A percentile compares a stretch with the other conserved stretches of the same genome.
phyloP scores from a whole-genome alignment of 306 rosid species.

The Hylodesmum podocarpum region DNA sequence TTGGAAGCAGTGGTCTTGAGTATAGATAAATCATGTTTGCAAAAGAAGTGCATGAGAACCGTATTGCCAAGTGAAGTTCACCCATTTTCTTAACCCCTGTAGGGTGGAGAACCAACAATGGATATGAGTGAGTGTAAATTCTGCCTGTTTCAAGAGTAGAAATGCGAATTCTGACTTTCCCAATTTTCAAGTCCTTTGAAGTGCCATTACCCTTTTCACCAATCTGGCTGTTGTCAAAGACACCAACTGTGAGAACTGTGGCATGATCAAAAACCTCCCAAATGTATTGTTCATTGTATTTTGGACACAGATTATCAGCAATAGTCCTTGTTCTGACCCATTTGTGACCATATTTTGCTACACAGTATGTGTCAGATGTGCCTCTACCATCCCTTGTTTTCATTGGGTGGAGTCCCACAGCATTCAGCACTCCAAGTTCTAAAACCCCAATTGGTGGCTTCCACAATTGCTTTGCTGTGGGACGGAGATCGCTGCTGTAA shows the following conservation, averaged over 20 bases:
- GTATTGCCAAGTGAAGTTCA: slow-evolving; percentile 45
- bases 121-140: slow-evolving; percentile 49
- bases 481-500: slow-evolving; percentile 55
- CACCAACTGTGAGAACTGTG: slow-evolving; percentile 50
- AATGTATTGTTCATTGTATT: slow-evolving; percentile 52
- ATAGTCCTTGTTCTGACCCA: slow-evolving; percentile 55
- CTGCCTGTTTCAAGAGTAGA: slow-evolving; percentile 48
- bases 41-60: slow-evolving; percentile 47
- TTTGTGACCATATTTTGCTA: slow-evolving; percentile 52
- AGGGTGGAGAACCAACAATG: slow-evolving; percentile 46
- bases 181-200: slow-evolving; percentile 43
- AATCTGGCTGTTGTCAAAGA: slow-evolving; percentile 48
- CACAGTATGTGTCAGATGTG: slow-evolving; percentile 51
- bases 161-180: slow-evolving; percentile 52
- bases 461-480: slow-evolving; percentile 53
- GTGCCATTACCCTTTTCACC: slow-evolving; percentile 27
- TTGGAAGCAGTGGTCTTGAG: slow-evolving; percentile 44
- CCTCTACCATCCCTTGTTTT: slow-evolving; percentile 45
- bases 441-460: slow-evolving; percentile 44
- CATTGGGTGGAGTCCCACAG: slow-evolving; percentile 50
- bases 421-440: slow-evolving; percentile 49
- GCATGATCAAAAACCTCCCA: slow-evolving; percentile 59
- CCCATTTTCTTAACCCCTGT: slow-evolving; percentile 52
- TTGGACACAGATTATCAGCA: slow-evolving; percentile 41
- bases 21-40: slow-evolving; percentile 47